Evolutionary conservation across 768 basidiomycete genomes (phyloP).

Genomic region (Udeniomyces megalosporus): DNA sequence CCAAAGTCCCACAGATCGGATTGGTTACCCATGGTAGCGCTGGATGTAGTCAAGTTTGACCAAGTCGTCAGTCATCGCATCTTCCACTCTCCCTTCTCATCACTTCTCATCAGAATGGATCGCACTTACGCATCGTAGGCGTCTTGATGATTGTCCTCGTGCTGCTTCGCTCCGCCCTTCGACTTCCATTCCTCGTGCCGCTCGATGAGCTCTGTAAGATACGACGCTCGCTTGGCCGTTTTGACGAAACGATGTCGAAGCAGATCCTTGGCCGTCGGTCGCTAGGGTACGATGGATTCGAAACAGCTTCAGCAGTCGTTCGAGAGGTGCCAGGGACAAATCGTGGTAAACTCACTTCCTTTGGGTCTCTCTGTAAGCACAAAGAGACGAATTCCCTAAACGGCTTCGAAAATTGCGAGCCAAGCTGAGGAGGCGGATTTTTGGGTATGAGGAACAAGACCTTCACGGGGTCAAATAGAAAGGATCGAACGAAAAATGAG

Average conservation of each 20-base stretch:
- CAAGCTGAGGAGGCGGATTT: conserved; percentile 81
- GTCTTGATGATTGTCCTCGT: conserved; percentile 51
- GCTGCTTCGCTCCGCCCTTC: conserved; percentile 61
- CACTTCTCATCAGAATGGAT: no score
- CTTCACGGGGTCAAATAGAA: conserved; percentile 31
- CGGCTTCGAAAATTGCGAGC: conserved; percentile 60
- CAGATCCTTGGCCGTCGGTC: conserved; percentile 85
- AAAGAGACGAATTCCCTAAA: conserved; percentile 88
- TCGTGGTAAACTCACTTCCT: conserved; percentile 43
- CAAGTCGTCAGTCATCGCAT: no score
- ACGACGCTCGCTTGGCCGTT: conserved; percentile 85
- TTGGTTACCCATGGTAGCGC: conserved; percentile 13
- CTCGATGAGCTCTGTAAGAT: conserved; percentile 89
- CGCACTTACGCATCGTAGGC: conserved; percentile 50
- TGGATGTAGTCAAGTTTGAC: no score
- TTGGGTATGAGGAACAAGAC: conserved; percentile 97
- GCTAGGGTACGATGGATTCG: conserved; percentile 38
- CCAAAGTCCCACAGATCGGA: conserved; percentile 16
- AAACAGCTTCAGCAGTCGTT: no score
- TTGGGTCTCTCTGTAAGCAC: conserved; percentile 86
- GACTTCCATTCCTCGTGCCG: conserved; percentile 83
- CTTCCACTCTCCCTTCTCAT: no score
- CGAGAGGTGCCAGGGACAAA: no score
- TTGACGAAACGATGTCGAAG: conserved; percentile 91
- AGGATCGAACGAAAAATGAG: background rate